Evolutionary conservation across 306 rosid species (phyloP).

Genomic region (Erythrophleum fordii): DNA sequence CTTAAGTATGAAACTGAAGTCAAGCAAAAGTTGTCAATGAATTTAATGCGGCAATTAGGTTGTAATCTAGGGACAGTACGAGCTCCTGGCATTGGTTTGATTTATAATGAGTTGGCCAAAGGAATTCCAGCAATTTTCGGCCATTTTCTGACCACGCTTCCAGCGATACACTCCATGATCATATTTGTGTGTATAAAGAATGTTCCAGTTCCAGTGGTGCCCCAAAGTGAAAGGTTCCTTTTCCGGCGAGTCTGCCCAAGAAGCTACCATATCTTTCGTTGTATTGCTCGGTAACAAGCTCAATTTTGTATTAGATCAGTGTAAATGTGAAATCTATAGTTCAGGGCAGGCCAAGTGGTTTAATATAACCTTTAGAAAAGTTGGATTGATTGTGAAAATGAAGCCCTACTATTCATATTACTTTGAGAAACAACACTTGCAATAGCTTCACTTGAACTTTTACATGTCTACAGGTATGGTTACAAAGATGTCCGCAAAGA

Average conservation of each 20-base stretch:
- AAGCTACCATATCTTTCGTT: slow-evolving; percentile 88
- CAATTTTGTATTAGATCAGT: neutral
- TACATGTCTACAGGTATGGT: slow-evolving; percentile 66
- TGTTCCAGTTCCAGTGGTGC: slow-evolving; percentile 89
- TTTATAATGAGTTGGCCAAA: slow-evolving; percentile 95
- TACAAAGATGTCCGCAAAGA: slow-evolving; percentile 96
- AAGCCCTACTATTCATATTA: neutral
- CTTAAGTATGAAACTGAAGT: slow-evolving; percentile 97
- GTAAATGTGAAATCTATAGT: neutral
- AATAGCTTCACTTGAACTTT: slow-evolving; percentile 6
- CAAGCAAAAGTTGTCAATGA: slow-evolving; percentile 85
- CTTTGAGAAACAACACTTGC: slow-evolving; percentile 11
- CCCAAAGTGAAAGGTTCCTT: slow-evolving; percentile 98
- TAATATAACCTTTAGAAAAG: neutral
- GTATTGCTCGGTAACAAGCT: slow-evolving; percentile 54
- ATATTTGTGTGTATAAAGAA: slow-evolving; percentile 94
- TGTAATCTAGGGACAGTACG: slow-evolving; percentile 90
- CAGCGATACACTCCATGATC: slow-evolving; percentile 76
- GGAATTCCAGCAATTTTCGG: slow-evolving; percentile 97
- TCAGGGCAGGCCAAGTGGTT: neutral
- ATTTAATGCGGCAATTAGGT: slow-evolving; percentile 91
- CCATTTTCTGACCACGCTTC: slow-evolving; percentile 83
- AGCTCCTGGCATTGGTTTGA: slow-evolving; percentile 97
- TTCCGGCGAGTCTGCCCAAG: slow-evolving; percentile 95
- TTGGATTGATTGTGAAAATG: slow-evolving; percentile 8